Evolutionary conservation across 352 stramenopile species (phyloP).

Genomic region (Paralagenidium karlingii): DNA sequence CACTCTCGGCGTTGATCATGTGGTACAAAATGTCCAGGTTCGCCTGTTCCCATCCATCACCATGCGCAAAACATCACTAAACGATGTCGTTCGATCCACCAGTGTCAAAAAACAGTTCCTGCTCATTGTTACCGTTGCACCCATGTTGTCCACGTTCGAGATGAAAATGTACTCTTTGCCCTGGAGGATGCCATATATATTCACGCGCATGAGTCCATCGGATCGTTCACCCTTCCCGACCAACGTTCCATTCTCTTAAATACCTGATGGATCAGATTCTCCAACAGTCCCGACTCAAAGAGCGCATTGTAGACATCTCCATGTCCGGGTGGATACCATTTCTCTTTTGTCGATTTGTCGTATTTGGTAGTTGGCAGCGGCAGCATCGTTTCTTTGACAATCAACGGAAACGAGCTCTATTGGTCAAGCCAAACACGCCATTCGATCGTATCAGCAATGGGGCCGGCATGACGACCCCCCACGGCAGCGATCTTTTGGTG

Average conservation of each 20-base stretch:
- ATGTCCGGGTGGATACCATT: constrained; percentile 96
- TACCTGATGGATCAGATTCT: constrained; percentile 84
- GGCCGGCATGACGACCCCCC: too few relatives aligned
- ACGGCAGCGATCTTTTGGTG: neutral
- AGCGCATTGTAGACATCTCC: constrained; percentile 98
- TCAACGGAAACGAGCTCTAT: constrained; percentile 84
- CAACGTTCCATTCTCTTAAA: neutral
- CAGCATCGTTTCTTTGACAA: constrained; percentile 85
- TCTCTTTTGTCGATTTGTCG: constrained; percentile 60
- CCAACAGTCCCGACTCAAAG: constrained; percentile 93
- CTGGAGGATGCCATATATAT: constrained; percentile 13
- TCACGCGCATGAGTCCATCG: neutral
- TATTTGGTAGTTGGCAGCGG: constrained; percentile 82
- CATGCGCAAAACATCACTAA: neutral
- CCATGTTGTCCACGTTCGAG: constrained; percentile 99
- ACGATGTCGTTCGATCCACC: too few relatives aligned
- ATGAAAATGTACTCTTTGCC: constrained; percentile 99
- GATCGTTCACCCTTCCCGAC: neutral
- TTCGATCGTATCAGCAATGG: neutral
- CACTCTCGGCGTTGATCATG: constrained; percentile 94
- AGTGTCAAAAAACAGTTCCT: too few relatives aligned
- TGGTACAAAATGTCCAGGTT: constrained; percentile 97
- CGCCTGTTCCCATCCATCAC: constrained; percentile 1
- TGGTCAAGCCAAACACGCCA: neutral
- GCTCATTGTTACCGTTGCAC: constrained; percentile 93